A percentile compares a stretch with the other conserved stretches of the same genome.
These are phyloP conservation scores for Dryas octopetala DNA, from an alignment of 306 rosid genomes.

Conservation along the genomic window DNA sequence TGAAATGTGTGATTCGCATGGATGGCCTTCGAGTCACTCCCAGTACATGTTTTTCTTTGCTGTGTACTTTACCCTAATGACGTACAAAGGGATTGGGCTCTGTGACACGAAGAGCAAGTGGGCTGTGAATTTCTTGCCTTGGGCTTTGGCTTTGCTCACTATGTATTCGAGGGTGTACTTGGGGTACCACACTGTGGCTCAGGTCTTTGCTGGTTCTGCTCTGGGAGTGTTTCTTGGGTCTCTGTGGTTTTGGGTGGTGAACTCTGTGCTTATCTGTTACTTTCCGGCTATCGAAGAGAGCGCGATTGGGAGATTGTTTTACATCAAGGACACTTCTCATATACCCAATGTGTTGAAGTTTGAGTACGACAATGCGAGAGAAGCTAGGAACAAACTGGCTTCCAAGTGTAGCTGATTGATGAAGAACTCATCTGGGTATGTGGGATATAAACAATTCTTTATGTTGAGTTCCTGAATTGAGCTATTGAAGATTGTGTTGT, in stretches of 20 bases:
- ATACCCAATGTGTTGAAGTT: constrained; percentile 79
- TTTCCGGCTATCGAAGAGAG: constrained; percentile 81
- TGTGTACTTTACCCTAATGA: constrained; percentile 51
- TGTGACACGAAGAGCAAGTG: constrained; percentile 39
- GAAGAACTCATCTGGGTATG: constrained; percentile 9
- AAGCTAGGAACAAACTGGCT: constrained; percentile 42
- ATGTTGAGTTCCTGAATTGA: not conserved
- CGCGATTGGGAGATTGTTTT: constrained; percentile 59
- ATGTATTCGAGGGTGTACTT: constrained; percentile 79
- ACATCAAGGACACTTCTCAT: constrained; percentile 84
- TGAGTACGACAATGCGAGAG: constrained; percentile 85
- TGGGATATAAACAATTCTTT: constrained; percentile 5
- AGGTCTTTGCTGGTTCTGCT: constrained; percentile 84
- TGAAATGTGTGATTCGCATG: constrained; percentile 90
- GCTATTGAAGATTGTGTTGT: not conserved
- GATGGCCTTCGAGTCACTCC: constrained; percentile 96
- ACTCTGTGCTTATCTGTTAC: constrained; percentile 35
- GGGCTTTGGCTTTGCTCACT: constrained; percentile 65
- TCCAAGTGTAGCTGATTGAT: constrained; percentile 41
- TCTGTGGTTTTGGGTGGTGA: constrained; percentile 78
- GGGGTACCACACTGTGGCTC: constrained; percentile 80
- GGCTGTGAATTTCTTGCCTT: constrained; percentile 32
- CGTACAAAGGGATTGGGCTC: constrained; percentile 38
- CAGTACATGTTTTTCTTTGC: constrained; percentile 95
- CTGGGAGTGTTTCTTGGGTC: constrained; percentile 72